Evolutionary conservation across 2,329 filamentous ascomycete species (phyloP).

Genomic region (Cercospora sesami): DNA sequence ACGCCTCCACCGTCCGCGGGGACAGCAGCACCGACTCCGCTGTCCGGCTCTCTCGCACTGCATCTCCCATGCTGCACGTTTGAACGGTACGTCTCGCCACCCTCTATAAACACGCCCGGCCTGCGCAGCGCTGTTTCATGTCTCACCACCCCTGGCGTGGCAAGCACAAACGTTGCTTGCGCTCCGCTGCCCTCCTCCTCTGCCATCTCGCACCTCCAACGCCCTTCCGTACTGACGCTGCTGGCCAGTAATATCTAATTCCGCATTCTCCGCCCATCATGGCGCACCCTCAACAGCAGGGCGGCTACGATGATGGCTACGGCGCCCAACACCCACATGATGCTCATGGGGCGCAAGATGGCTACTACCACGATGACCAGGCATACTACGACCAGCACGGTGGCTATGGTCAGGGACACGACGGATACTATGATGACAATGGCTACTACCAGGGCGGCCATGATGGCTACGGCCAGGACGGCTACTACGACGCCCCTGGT

Average conservation of each 20-base stretch:
- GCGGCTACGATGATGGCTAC: constrained; percentile 76
- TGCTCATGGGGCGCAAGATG: constrained; percentile 62
- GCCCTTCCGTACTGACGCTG: constrained; percentile 23
- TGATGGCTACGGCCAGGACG: constrained; percentile 78
- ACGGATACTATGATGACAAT: constrained; percentile 96
- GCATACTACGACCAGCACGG: constrained; percentile 72
- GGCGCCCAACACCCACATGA: constrained; percentile 63
- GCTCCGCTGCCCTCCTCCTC: constrained; percentile 7
- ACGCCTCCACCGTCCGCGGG: constrained; percentile 4
- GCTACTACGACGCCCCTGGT: constrained; percentile 75
- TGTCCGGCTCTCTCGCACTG: constrained; percentile 9
- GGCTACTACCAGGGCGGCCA: constrained; percentile 85
- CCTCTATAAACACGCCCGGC: constrained; percentile 6
- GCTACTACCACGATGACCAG: constrained; percentile 67
- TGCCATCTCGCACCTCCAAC: constrained; percentile 1
- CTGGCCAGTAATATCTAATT: constrained; percentile 39
- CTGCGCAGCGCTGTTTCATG: constrained; percentile 14
- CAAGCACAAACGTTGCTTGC: constrained; percentile 15
- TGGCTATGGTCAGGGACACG: constrained; percentile 56
- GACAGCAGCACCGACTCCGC: constrained; percentile 7
- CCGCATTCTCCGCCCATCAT: constrained; percentile 42
- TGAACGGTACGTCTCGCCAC: constrained; percentile 20
- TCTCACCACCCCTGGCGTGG: constrained; percentile 10
- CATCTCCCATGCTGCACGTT: constrained; percentile 22
- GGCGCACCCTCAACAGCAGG: constrained; percentile 55